Evolutionary conservation across 2,329 filamentous ascomycete genomes (phyloP), one percentile per base, ranked within the genome.

Genomic region (Orbilia oligospora): DNA sequence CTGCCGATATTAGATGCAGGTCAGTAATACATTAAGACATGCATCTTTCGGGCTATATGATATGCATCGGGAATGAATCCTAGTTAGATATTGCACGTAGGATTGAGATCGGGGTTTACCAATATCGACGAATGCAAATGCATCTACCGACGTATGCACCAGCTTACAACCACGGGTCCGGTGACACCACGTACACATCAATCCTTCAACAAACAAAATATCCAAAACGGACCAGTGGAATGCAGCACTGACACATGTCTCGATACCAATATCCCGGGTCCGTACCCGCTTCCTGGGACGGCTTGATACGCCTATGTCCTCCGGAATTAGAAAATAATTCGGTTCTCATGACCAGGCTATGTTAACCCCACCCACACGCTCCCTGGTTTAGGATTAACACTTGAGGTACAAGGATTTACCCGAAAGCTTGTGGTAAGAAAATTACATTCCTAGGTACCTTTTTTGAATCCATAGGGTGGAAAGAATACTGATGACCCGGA

Each of bases 221-320:
- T 33, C 16, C 16, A 48, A 30, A 41, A 44, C 18, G 33, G 33
- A 48, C 46, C 20, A 12, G 51, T 44, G 67, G 67, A 64, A 71
- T 71, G 44, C 3, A n/a, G 8, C 14, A 44, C 27, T 76, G 51
- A 76, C 66, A 70, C 48, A 41, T 18, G 27, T 30, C 72, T 76
- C 72, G 66, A 71, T 76, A 76, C 72, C 72, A 61, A 48, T 14
- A 22, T 22, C 14, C 27, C 18, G 72, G 72, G 58, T 18, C 46
- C 65, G 48, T 71, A 76, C 72, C 72, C 72, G 72, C 38, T 63
- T 48, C 14, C 22, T 30, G 72, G 72, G 56, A 66, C 41, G 18
- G 38, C 20, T 56, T 71, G 56, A 71, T 58, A 41, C 30, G 58
- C n/a, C 22, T 10, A 55, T 22, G 41, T 44, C 14, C 22, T n/a